Evolutionary conservation across 2,329 filamentous ascomycete species (phyloP).

Genomic region (Decorospora gaudefroyi): DNA sequence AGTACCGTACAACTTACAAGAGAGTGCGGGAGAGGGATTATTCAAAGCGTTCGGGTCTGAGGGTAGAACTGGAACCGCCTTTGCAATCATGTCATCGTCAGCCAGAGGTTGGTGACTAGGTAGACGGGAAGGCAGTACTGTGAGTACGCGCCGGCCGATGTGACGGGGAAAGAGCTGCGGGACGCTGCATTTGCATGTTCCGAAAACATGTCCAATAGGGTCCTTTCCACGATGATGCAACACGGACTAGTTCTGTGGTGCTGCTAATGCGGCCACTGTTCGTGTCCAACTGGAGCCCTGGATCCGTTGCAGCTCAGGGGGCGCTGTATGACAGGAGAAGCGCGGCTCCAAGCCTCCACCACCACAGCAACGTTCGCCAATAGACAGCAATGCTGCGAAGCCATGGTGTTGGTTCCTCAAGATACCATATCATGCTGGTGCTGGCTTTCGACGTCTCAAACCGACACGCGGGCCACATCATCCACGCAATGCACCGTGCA

Average conservation of each 20-base stretch:
- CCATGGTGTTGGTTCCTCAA: conserved; percentile 19
- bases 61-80: no score
- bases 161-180: neutral
- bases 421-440: conserved; percentile 7
- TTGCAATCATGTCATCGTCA: no score
- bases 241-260: conserved; percentile 14
- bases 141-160: neutral
- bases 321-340: conserved; percentile 21
- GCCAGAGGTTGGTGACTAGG: neutral
- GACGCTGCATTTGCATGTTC: conserved; percentile 2
- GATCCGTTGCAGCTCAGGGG: conserved; percentile 31
- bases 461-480: no score
- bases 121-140: conserved; percentile 1
- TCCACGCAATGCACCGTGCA: conserved; percentile 29
- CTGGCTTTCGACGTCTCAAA: conserved; percentile 21
- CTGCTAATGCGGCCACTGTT: conserved; percentile 25
- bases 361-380: conserved; percentile 19
- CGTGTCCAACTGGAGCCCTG: conserved; percentile 24
- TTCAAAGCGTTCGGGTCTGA: no score
- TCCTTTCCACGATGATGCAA: conserved; percentile 19
- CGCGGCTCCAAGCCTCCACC: conserved; percentile 12
- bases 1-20: no score
- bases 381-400: conserved; percentile 11
- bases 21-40: neutral
- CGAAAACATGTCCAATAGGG: conserved; percentile 3